Evolutionary conservation across 495 filamentous ascomycete species (phyloP).

Genomic region (Penicillium lividum): DNA sequence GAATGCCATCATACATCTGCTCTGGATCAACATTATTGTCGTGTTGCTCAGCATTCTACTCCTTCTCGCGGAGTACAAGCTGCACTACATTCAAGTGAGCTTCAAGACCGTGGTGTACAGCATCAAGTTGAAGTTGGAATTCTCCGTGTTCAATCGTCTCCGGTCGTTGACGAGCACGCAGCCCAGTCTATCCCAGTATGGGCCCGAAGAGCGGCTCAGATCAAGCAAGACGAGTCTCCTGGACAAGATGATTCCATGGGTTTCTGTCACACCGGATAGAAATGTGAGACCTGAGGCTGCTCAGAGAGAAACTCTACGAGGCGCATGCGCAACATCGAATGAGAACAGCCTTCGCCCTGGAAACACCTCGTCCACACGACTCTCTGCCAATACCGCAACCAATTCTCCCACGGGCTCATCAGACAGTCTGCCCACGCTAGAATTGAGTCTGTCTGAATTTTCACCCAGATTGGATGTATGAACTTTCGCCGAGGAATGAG

Average conservation of each 20-base stretch:
- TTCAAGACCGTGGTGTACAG: conserved; percentile 3
- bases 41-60: background rate
- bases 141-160: background rate
- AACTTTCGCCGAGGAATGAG: background rate
- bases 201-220: background rate
- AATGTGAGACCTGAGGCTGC: background rate
- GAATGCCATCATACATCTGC: conserved; percentile 2
- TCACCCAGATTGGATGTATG: background rate
- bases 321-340: background rate
- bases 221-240: background rate
- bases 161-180: background rate
- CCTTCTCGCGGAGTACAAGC: conserved; percentile 1
- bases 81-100: conserved; percentile 2
- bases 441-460: background rate
- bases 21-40: background rate
- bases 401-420: background rate
- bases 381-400: background rate
- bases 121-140: conserved; percentile 3
- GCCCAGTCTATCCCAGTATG: background rate
- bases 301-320: background rate
- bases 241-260: background rate
- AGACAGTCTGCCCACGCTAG: background rate
- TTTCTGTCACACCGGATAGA: background rate
- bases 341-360: background rate
- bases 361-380: background rate